Base-by-base conservation (phyloP, 768 basidiomycete genomes). In the Boletus eberwhitei region DNA sequence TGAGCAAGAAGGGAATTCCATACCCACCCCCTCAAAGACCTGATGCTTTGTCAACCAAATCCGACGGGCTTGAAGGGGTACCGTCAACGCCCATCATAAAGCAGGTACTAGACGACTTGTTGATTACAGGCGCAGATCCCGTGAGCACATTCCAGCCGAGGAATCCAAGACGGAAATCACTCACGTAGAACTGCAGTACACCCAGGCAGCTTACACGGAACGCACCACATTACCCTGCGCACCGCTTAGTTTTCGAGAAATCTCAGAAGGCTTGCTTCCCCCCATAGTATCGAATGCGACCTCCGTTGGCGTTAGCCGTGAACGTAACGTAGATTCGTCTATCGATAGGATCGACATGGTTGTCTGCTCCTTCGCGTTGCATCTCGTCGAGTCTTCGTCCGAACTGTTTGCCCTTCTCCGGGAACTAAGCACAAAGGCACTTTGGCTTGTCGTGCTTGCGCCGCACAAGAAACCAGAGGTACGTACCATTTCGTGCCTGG, bases 391-490 rank as follows among this genome's bases (percentile, higher is more conserved):
- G 42, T 77, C 75, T 24, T 64, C 82, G 2, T 86, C 83, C 0
- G 80, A 83, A 50, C 72, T 89, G 19, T 90, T 83, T 63, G 73
- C 84, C 8, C 71, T 90, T 8, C 73, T 88, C 13, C 83, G 79
- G 73, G 84, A 86, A 60, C 68, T 90, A 35, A 84, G 83, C 55
- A 79, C 75, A 41, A 83, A 82, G 62, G 75, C 77, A 3, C 70
- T 70, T 32, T 90, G 87, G 86, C 74, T 91, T 9, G 77, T 87
- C 34, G 76, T 90, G 6, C 71, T 88, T 34, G 85, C 85, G 2
- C 87, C 87, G 21, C 87, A 89, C 68, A 90, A 90, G 70, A 87
- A 82, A 59, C 88, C 88, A 19, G 86, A 87, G 70, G 87, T 86
- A 58, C 38, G 64, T 53, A 8, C 17, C 16, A n/a, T 11, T 35